Percentiles rank a stretch among this genome's conserved stretches.
Evolutionary conservation across 1,284 basidiomycete species (phyloP).

Genomic region (Mycena sp.): DNA sequence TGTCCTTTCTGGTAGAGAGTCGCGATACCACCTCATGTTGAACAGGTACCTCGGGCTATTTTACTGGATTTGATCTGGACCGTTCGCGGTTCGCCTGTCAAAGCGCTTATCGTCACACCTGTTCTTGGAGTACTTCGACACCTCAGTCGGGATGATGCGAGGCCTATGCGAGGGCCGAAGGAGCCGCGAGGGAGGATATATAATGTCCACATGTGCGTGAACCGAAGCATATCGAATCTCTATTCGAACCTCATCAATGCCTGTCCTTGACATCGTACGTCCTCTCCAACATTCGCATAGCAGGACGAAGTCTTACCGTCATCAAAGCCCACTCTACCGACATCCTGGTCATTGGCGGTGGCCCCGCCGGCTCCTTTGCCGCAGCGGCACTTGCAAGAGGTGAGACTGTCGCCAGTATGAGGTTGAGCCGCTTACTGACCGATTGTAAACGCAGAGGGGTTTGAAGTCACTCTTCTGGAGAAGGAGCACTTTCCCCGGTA

Average conservation of each 20-base stretch:
- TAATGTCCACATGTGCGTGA: too few relatives aligned
- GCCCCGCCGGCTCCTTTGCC: slow-evolving; percentile 64
- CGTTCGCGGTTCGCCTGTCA: too few relatives aligned
- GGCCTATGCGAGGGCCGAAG: too few relatives aligned
- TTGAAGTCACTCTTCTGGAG: slow-evolving; percentile 64
- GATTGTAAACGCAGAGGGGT: slow-evolving; percentile 35
- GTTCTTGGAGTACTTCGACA: too few relatives aligned
- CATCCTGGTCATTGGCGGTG: slow-evolving; percentile 54
- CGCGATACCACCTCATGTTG: too few relatives aligned
- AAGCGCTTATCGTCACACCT: too few relatives aligned
- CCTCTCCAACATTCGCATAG: not conserved
- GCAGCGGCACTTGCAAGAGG: slow-evolving; percentile 61
- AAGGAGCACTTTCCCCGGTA: slow-evolving; percentile 46
- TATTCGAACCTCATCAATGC: not conserved
- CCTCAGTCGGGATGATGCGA: too few relatives aligned
- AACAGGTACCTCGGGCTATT: too few relatives aligned
- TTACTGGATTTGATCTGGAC: too few relatives aligned
- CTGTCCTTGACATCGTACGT: not conserved
- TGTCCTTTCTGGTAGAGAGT: too few relatives aligned
- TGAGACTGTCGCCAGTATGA: not conserved
- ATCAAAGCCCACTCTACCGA: slow-evolving; percentile 37
- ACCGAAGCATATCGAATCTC: too few relatives aligned
- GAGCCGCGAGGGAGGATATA: too few relatives aligned
- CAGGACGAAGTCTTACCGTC: not conserved
- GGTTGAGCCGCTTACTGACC: not conserved